Evolutionary conservation across 2,329 filamentous ascomycete genomes (phyloP).

Genomic region (Epichloe uncinata): DNA sequence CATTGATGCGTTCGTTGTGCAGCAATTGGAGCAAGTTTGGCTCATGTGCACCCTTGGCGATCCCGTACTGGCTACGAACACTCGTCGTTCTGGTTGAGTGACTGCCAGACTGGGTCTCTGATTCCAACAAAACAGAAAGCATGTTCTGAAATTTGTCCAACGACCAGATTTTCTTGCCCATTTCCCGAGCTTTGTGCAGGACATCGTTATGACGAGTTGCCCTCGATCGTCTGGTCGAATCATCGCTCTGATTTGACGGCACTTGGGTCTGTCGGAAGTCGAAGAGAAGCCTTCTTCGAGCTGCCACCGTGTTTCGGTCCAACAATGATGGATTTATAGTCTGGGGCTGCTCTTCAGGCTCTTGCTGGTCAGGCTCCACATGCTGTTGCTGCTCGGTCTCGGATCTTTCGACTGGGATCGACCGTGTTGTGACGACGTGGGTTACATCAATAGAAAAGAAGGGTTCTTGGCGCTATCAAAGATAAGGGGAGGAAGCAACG

Average conservation of each 20-base stretch:
- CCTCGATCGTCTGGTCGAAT: slow-evolving; percentile 34
- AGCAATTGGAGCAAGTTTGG: slow-evolving; percentile 60
- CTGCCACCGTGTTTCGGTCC: slow-evolving; percentile 42
- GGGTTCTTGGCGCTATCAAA: slow-evolving; percentile 34
- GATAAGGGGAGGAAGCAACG: not conserved
- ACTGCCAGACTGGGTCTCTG: slow-evolving; percentile 44
- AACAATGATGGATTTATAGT: slow-evolving; percentile 77
- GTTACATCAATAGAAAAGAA: slow-evolving; percentile 95
- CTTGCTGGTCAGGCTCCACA: slow-evolving; percentile 21
- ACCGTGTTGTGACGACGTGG: slow-evolving; percentile 82
- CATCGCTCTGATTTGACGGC: slow-evolving; percentile 30
- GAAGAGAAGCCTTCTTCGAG: slow-evolving; percentile 36
- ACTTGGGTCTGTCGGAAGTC: slow-evolving; percentile 28
- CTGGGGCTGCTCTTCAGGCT: slow-evolving; percentile 43
- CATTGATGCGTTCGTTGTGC: slow-evolving; percentile 77
- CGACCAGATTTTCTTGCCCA: slow-evolving; percentile 97
- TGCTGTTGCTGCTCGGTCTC: slow-evolving; percentile 11
- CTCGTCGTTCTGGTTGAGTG: slow-evolving; percentile 13
- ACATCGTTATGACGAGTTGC: slow-evolving; percentile 53
- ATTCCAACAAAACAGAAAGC: slow-evolving; percentile 66
- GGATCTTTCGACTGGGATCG: slow-evolving; percentile 51
- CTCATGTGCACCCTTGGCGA: slow-evolving; percentile 37
- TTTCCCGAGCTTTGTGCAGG: slow-evolving; percentile 69
- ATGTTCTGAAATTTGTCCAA: slow-evolving; percentile 88
- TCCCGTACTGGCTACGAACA: slow-evolving; percentile 19